These are phyloP conservation scores for Arthrobotrys entomopaga DNA, from an alignment of 2,329 filamentous ascomycete species.

Conservation along the genomic window DNA sequence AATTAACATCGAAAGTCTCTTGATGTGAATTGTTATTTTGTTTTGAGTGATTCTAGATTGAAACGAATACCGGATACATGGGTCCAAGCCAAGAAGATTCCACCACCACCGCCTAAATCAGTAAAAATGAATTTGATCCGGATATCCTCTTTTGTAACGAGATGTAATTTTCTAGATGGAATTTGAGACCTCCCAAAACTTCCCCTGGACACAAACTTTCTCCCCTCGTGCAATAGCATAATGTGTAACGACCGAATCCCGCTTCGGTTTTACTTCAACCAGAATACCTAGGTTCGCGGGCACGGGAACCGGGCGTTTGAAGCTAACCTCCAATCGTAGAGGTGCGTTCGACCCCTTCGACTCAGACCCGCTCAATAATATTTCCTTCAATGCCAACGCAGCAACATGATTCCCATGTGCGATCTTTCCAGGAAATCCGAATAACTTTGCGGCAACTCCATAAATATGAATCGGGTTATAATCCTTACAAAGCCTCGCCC, in stretches of 20 bases:
- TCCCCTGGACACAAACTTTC: conserved; percentile 42
- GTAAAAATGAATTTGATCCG: too few relatives aligned
- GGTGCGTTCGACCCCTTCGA: neutral
- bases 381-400: conserved; percentile 26
- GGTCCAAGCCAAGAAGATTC: neutral
- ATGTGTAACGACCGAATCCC: conserved; percentile 1
- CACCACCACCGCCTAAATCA: too few relatives aligned
- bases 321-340: conserved; percentile 22
- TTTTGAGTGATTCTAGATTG: too few relatives aligned
- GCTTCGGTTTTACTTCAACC: neutral
- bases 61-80: neutral
- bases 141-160: too few relatives aligned
- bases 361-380: neutral
- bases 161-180: too few relatives aligned
- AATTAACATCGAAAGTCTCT: too few relatives aligned
- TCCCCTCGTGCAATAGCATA: conserved; percentile 30
- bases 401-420: conserved; percentile 49
- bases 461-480: conserved; percentile 50
- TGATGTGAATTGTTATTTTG: too few relatives aligned
- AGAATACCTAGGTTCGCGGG: conserved; percentile 21
- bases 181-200: neutral
- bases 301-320: conserved; percentile 35
- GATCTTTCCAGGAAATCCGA: conserved; percentile 40
- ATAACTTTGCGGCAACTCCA: conserved; percentile 32
- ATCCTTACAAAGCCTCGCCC: conserved; percentile 48